Evolutionary conservation across 352 stramenopile species (phyloP).

Genomic region (Pythium inflatum): DNA sequence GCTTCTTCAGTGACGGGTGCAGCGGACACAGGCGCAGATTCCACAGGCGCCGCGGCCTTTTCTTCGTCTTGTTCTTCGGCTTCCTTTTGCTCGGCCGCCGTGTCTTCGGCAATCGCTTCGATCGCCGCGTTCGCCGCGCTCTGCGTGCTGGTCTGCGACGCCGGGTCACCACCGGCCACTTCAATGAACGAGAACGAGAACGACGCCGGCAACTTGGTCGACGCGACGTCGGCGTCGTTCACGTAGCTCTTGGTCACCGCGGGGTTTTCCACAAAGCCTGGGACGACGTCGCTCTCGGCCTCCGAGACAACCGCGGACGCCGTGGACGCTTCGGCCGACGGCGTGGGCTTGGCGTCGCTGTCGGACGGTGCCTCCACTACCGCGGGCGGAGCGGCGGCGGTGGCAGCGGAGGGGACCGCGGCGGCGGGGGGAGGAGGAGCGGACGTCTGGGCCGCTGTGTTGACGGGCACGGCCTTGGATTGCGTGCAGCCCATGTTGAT

Average conservation of each 20-base stretch:
- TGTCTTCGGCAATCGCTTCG: constrained; percentile 27
- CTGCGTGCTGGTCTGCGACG: constrained; percentile 12
- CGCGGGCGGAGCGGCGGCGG: background rate
- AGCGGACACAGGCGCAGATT: background rate
- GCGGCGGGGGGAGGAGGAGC: background rate
- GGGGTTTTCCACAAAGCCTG: constrained; percentile 45
- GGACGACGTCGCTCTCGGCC: constrained; percentile 61
- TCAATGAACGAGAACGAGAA: constrained; percentile 83
- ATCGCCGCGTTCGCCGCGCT: constrained; percentile 18
- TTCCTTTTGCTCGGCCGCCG: background rate
- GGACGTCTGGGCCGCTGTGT: background rate
- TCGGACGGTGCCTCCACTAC: background rate
- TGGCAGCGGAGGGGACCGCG: background rate
- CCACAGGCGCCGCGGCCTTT: background rate
- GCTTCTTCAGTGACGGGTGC: no score
- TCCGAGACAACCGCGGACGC: constrained; percentile 2
- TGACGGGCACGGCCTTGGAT: constrained; percentile 48
- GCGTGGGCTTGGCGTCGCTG: constrained; percentile 6
- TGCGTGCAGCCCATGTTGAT: constrained; percentile 64
- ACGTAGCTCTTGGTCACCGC: constrained; percentile 25
- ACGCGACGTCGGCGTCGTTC: constrained; percentile 12
- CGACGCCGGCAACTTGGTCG: constrained; percentile 37
- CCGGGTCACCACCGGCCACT: constrained; percentile 34
- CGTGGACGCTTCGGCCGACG: background rate
- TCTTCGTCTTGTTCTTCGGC: background rate